These are phyloP conservation scores for Citrus cavaleriei DNA, from an alignment of 345 rosid species.

Conservation along the genomic window DNA sequence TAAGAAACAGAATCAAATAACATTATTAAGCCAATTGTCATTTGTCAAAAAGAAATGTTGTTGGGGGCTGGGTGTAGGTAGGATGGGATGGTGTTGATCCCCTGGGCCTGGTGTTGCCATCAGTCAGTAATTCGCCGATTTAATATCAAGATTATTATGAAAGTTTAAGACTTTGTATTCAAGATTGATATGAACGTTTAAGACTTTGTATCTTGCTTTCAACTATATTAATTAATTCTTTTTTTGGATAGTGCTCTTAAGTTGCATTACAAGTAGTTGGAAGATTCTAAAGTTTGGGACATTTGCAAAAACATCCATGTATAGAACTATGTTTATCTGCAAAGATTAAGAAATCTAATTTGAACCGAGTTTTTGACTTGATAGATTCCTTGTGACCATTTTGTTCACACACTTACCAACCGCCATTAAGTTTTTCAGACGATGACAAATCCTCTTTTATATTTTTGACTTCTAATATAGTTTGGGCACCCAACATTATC, in stretches of 20 bases:
- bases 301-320: conserved; percentile 3
- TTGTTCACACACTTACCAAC: conserved; percentile 29
- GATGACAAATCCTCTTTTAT: not conserved
- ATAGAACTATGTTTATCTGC: not conserved
- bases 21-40: too few relatives aligned
- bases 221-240: too few relatives aligned
- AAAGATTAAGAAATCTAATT: not conserved
- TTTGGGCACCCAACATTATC: not conserved
- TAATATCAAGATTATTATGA: too few relatives aligned
- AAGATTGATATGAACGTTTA: not conserved
- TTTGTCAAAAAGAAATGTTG: too few relatives aligned
- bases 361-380: not conserved
- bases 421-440: not conserved
- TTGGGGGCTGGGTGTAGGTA: too few relatives aligned
- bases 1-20: too few relatives aligned
- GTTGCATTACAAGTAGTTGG: not conserved
- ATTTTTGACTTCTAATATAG: not conserved
- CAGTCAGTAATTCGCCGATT: too few relatives aligned
- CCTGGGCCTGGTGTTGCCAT: too few relatives aligned
- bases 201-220: not conserved
- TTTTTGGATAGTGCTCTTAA: not conserved
- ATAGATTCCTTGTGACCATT: conserved; percentile 22
- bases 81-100: too few relatives aligned
- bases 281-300: conserved; percentile 31
- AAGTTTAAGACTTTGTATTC: too few relatives aligned